Conservation (phyloP, 345 rosid genomes). For the Lepidium aucheri region DNA sequence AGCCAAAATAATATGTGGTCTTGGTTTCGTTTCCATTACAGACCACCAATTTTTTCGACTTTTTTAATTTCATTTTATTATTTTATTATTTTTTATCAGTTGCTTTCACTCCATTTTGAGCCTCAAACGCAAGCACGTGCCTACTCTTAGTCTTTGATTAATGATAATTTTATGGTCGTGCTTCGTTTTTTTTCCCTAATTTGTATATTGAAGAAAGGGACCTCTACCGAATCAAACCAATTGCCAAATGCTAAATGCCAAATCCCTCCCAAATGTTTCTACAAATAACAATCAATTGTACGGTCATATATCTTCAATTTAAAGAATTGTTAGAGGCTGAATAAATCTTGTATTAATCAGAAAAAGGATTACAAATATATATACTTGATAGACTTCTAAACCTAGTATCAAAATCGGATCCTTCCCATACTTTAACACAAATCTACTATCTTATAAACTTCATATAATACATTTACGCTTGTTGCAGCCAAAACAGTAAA, state of each 20-base stretch:
- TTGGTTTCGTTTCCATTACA: neutral
- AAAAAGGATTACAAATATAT: no score
- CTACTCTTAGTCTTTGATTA: neutral
- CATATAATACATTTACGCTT: no score
- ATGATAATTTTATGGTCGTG: neutral
- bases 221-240: constrained; percentile 7
- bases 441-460: no score
- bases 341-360: no score
- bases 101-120: neutral
- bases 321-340: no score
- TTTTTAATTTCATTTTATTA: neutral
- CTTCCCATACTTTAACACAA: no score
- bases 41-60: constrained; percentile 12
- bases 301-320: no score
- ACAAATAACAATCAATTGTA: no score
- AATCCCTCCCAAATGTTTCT: neutral
- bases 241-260: neutral
- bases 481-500: no score
- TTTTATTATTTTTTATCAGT: neutral
- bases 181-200: neutral
- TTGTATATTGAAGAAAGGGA: neutral
- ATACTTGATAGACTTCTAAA: no score
- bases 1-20: constrained; percentile 8
- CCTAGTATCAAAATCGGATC: no score
- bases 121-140: constrained; percentile 8